A percentile compares a stretch with the other conserved stretches of the same genome.
These are phyloP conservation scores for Crithidia brevicula DNA, from an alignment of 208 protist species.

Conservation along the genomic window DNA sequence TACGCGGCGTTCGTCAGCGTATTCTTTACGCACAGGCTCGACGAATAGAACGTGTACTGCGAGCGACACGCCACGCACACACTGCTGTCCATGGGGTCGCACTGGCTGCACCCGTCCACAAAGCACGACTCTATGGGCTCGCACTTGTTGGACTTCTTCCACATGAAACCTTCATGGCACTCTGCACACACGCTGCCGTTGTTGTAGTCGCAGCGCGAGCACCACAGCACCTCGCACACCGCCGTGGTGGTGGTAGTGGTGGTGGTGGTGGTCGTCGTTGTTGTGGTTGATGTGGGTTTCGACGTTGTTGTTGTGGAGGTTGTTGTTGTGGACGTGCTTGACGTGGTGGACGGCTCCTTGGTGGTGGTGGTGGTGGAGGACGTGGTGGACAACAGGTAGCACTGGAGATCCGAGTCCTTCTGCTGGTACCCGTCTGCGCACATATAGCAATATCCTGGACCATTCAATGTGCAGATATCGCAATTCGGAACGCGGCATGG, in stretches of 20 bases:
- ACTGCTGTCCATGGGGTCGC: conserved; percentile 9
- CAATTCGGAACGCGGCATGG: background rate
- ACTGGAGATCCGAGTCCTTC: conserved; percentile 2
- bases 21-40: background rate
- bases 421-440: conserved; percentile 7
- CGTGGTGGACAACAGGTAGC: background rate
- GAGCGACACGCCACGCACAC: background rate
- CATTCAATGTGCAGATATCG: background rate
- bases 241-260: conserved; percentile 5
- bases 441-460: conserved; percentile 7
- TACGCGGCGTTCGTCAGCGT: background rate
- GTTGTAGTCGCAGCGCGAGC: conserved; percentile 3
- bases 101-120: conserved; percentile 4
- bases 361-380: conserved; percentile 1
- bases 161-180: conserved; percentile 7
- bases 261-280: background rate
- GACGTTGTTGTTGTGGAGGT: too few relatives aligned
- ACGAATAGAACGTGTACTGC: background rate
- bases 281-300: background rate
- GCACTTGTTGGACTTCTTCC: conserved; percentile 13
- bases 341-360: too few relatives aligned
- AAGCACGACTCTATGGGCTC: conserved; percentile 5
- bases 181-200: background rate
- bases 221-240: conserved; percentile 2
- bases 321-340: too few relatives aligned